Evolutionary conservation across 1,139 yeast species (phyloP).

Genomic region (Candida anutae): DNA sequence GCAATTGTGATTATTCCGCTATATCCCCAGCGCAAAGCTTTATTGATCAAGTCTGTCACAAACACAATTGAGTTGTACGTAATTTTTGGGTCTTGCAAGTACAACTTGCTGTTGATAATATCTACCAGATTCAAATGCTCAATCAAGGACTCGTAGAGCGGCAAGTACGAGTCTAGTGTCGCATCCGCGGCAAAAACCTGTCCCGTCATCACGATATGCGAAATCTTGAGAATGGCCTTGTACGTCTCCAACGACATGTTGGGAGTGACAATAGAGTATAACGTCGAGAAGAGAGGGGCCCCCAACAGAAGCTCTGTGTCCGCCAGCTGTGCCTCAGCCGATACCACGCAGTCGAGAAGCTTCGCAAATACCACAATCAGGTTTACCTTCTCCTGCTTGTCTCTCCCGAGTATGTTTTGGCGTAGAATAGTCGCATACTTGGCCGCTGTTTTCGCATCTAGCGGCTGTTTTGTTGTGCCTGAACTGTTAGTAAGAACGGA

Average conservation of each 20-base stretch:
- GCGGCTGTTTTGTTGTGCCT: too few relatives aligned
- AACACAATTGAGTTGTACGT: slow-evolving; percentile 38
- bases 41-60: slow-evolving; percentile 37
- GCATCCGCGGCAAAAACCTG: slow-evolving; percentile 31
- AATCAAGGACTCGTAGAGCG: slow-evolving; percentile 35
- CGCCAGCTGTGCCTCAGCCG: slow-evolving; percentile 32
- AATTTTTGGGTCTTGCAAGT: slow-evolving; percentile 38
- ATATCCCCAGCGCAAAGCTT: slow-evolving; percentile 33
- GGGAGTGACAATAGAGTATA: slow-evolving; percentile 37
- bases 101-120: slow-evolving; percentile 32
- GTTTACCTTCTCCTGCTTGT: slow-evolving; percentile 46
- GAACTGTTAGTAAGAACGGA: too few relatives aligned
- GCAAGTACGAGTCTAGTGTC: slow-evolving; percentile 28
- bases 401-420: slow-evolving; percentile 36
- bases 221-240: slow-evolving; percentile 41
- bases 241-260: slow-evolving; percentile 45
- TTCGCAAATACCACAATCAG: slow-evolving; percentile 48
- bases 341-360: slow-evolving; percentile 36
- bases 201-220: slow-evolving; percentile 39
- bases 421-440: slow-evolving; percentile 29
- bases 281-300: slow-evolving; percentile 30
- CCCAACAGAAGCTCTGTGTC: slow-evolving; percentile 35
- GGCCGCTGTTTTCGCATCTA: slow-evolving; percentile 29
- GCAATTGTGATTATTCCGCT: slow-evolving; percentile 36
- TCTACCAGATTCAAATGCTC: slow-evolving; percentile 37